A percentile compares a stretch with the other conserved stretches of the same genome.
Conservation (phyloP, 176 grass and related monocot species). For the Saccharum officinarum region DNA sequence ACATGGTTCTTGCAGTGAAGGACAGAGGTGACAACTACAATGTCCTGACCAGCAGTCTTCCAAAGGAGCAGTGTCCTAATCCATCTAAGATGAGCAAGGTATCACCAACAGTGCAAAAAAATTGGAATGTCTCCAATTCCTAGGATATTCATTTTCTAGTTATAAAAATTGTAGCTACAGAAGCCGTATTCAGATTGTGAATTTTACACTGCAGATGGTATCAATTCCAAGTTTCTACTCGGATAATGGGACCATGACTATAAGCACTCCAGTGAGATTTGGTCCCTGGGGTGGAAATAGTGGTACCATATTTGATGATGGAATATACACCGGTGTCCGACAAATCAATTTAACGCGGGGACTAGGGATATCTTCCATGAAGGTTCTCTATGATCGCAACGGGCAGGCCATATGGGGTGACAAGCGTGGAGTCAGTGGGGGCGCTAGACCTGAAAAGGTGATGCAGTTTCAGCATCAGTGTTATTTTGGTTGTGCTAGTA, state of each 20-base stretch:
- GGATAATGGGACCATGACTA: slow-evolving; percentile 48
- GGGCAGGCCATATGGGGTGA: slow-evolving; percentile 90
- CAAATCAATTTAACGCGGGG: slow-evolving; percentile 73
- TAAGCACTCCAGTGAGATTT: slow-evolving; percentile 60
- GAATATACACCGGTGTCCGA: slow-evolving; percentile 73
- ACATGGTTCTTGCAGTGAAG: slow-evolving; percentile 55
- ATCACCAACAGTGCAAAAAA: not conserved
- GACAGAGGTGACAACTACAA: slow-evolving; percentile 52
- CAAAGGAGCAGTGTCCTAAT: slow-evolving; percentile 45
- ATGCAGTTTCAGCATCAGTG: not conserved
- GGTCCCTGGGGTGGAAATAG: slow-evolving; percentile 90
- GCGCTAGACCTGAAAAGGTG: slow-evolving; percentile 70
- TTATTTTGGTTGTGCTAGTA: not conserved
- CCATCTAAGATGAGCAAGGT: slow-evolving; percentile 55
- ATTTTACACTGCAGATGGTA: too few relatives aligned
- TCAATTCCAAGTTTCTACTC: slow-evolving; percentile 55
- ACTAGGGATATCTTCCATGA: slow-evolving; percentile 67
- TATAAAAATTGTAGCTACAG: too few relatives aligned
- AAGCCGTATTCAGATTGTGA: too few relatives aligned
- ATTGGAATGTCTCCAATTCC: too few relatives aligned
- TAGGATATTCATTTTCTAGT: too few relatives aligned
- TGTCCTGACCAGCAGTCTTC: slow-evolving; percentile 37
- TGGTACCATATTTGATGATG: slow-evolving; percentile 96
- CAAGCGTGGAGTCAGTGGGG: slow-evolving; percentile 66
- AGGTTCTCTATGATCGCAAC: slow-evolving; percentile 85